Conservation (phyloP, 345 rosid genomes). For the Lumnitzera littorea region DNA sequence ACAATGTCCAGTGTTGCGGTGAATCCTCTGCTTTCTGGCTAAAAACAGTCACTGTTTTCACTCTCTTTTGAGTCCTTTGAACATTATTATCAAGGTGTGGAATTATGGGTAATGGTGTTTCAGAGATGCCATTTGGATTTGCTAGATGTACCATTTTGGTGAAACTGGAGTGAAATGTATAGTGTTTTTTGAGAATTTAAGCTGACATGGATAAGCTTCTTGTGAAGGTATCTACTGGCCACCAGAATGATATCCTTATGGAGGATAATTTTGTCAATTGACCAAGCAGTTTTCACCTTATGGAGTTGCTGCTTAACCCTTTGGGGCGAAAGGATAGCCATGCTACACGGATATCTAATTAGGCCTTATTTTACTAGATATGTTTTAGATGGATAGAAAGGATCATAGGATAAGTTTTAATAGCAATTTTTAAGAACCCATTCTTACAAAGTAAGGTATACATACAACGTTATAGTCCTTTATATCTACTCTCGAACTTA, state of each 20-base stretch:
- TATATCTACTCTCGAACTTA: too few species aligned
- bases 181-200: background rate
- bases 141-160: constrained; percentile 37
- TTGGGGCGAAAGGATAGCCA: too few species aligned
- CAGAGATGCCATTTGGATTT: constrained; percentile 30
- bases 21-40: constrained; percentile 22
- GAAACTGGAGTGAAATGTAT: constrained; percentile 3
- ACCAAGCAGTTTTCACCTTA: background rate
- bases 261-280: constrained; percentile 27
- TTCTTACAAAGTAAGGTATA: too few species aligned
- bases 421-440: too few species aligned
- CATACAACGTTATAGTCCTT: too few species aligned
- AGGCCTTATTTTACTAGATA: too few species aligned
- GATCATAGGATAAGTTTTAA: too few species aligned
- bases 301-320: too few species aligned
- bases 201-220: background rate
- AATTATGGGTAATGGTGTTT: constrained; percentile 15
- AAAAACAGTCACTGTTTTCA: constrained; percentile 14
- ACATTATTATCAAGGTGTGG: constrained; percentile 15
- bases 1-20: constrained; percentile 23
- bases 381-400: too few species aligned
- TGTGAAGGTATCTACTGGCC: constrained; percentile 15
- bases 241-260: constrained; percentile 33
- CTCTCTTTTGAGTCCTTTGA: constrained; percentile 14
- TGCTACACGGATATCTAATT: too few species aligned